Conservation (phyloP, 805 yeast genomes). For the Candida manassasensis region DNA sequence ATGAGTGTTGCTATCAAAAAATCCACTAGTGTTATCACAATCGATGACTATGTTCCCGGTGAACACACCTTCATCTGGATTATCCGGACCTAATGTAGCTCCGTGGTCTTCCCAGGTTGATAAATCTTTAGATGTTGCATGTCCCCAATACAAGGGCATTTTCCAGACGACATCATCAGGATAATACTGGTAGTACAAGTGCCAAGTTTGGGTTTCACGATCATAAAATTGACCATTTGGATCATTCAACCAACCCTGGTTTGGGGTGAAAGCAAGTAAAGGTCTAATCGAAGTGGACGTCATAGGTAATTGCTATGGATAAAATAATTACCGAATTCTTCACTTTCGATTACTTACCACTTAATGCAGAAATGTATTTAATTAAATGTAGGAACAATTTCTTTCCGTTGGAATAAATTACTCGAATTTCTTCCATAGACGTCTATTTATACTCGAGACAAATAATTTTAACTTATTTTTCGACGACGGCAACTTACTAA, state of each 20-base stretch:
- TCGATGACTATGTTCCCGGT: neutral
- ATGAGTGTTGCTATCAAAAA: no score
- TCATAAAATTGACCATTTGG: constrained; percentile 40
- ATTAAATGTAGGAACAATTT: no score
- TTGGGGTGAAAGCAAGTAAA: constrained; percentile 28
- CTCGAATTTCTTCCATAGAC: no score
- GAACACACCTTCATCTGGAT: neutral
- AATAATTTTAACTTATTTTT: no score
- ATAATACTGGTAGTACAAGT: constrained; percentile 35
- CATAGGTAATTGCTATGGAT: no score
- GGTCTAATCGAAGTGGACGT: no score
- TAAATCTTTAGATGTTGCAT: constrained; percentile 32
- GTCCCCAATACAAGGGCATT: constrained; percentile 41
- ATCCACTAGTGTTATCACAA: neutral
- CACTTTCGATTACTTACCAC: no score
- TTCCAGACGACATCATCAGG: constrained; percentile 28
- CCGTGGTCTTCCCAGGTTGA: constrained; percentile 20
- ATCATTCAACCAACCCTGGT: constrained; percentile 38
- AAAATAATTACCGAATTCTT: no score
- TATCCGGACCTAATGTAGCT: neutral
- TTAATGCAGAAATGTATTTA: no score
- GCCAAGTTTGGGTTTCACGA: constrained; percentile 27
- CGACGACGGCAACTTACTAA: no score
- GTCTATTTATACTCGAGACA: no score
- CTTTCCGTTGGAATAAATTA: no score